Evolutionary conservation across 2,329 filamentous ascomycete species (phyloP), one percentile per base, ranked within the genome.

Genomic region (Penicillium janthinellum): DNA sequence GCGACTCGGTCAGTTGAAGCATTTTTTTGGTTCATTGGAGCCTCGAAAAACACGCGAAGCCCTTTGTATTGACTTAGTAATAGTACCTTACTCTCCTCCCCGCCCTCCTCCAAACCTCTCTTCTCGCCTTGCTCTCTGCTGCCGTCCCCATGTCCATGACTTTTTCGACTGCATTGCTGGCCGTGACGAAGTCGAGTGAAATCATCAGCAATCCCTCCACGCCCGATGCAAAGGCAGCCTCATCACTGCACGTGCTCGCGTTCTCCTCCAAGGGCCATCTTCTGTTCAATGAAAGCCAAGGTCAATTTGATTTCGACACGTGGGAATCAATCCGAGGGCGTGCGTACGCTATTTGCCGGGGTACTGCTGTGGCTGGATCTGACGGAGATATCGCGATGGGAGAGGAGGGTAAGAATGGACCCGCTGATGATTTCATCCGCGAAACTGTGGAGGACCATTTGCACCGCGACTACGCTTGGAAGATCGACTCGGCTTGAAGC

Each of bases 41-140:
- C 20, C 20, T 20, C 20, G 20, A 20, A 20, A 20, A 20, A 44
- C 8, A 1, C 5, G 25, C 3, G 25, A 48, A 31, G 22, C 6
- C 1, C 12, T 70, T 47, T 11, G 55, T 47, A 62, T 57, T 63
- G 56, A 69, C 50, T 17, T 54, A 41, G 57, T n/a, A 25, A 48
- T 65, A 94, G 89, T 90, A 91, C 73, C 83, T 97, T 44, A 83
- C 88, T 51, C 82, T 96, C 48, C 86, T 99, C 56, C 91, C 95
- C 25, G 86, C 90, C 37, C 83, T 97, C 63, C 79, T 97, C 34
- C 92, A 97, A 75, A 88, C 92, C 1, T 84, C 91, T 5, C 81
- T 93, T 39, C 80, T 95, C 41, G 88, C 91, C 22, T 84, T 98
- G 15, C 81, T 98, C 38, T 92, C 92, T 45, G 92, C 90, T 28